Evolutionary conservation across 2,329 filamentous ascomycete genomes (phyloP).

Genomic region (Cladosporium sp.): DNA sequence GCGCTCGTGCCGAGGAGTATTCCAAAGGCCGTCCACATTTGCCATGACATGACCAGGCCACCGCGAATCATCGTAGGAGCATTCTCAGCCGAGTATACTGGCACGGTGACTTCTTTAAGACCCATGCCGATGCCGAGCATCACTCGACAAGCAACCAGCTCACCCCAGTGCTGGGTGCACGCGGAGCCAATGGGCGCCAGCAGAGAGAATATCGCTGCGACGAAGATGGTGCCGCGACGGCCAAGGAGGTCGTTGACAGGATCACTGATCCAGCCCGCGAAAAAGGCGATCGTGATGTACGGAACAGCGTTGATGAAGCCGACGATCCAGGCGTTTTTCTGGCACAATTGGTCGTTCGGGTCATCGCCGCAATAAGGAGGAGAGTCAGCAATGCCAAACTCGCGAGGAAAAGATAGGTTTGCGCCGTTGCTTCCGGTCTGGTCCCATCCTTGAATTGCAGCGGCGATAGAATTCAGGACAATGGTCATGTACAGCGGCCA

Average conservation of each 20-base stretch:
- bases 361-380: conserved; percentile 1
- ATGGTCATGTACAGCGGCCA: conserved; percentile 61
- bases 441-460: conserved; percentile 65
- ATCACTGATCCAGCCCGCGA: conserved; percentile 31
- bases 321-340: conserved; percentile 52
- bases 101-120: conserved; percentile 42
- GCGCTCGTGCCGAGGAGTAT: conserved; percentile 61
- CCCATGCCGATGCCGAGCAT: conserved; percentile 38
- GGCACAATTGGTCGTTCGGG: conserved; percentile 7
- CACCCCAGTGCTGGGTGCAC: conserved; percentile 33
- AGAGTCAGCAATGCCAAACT: conserved; percentile 46
- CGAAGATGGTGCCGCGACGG: conserved; percentile 30
- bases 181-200: conserved; percentile 48
- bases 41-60: conserved; percentile 30
- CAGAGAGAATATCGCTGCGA: conserved; percentile 50
- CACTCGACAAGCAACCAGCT: conserved; percentile 33
- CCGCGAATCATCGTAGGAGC: conserved; percentile 47
- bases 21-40: conserved; percentile 54
- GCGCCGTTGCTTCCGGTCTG: conserved; percentile 39
- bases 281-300: conserved; percentile 40
- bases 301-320: conserved; percentile 59
- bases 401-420: conserved; percentile 57
- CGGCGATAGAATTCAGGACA: conserved; percentile 63
- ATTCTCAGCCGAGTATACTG: conserved; percentile 54
- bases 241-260: conserved; percentile 17